These are phyloP conservation scores for Tulasnella sp. DNA, from an alignment of 768 basidiomycete species.

Conservation along the genomic window DNA sequence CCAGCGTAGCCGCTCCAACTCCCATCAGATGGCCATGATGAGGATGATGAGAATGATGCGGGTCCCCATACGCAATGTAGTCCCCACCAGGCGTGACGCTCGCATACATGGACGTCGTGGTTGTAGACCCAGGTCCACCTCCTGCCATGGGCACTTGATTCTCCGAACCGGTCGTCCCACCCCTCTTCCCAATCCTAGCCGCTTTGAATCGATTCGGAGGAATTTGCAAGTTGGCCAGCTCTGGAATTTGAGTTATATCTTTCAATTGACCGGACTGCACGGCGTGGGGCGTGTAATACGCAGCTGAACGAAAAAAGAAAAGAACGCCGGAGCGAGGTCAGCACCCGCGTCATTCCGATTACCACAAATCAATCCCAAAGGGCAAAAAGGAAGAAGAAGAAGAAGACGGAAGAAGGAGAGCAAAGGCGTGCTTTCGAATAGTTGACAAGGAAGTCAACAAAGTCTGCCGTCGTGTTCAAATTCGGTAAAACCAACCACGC, in stretches of 20 bases:
- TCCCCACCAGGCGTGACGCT: background rate
- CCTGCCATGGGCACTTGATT: background rate
- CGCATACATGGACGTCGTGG: background rate
- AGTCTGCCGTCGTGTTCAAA: background rate
- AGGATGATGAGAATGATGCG: background rate
- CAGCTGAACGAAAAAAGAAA: background rate
- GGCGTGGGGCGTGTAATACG: constrained; percentile 10
- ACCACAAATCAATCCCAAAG: background rate
- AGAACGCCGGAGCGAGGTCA: background rate
- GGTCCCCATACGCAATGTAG: background rate
- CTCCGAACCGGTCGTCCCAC: background rate
- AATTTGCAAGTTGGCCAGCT: background rate
- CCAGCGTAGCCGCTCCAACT: background rate
- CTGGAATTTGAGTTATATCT: background rate
- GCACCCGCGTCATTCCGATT: background rate
- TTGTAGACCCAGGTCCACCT: background rate
- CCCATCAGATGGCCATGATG: background rate
- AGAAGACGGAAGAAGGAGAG: background rate
- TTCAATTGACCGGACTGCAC: background rate
- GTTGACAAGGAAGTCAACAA: background rate
- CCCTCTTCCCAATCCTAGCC: background rate
- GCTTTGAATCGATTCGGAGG: constrained; percentile 5
- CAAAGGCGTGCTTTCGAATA: background rate
- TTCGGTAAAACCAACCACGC: background rate
- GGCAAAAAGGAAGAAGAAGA: background rate